These are phyloP conservation scores for Ascochyta viciae-villosae DNA, from an alignment of 2,329 filamentous ascomycete species.

Conservation along the genomic window DNA sequence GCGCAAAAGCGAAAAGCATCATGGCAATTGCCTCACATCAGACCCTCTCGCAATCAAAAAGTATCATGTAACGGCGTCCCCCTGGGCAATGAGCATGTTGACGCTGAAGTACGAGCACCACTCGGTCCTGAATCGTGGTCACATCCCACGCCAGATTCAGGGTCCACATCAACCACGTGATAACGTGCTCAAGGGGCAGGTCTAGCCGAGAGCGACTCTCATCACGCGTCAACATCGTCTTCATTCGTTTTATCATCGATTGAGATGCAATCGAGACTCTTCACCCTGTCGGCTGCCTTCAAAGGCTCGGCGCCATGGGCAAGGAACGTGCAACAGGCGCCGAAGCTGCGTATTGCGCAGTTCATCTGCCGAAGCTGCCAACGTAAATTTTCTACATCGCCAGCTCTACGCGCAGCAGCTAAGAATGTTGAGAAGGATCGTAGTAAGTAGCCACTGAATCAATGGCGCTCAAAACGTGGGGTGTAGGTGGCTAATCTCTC, in stretches of 20 bases:
- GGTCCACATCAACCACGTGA: conserved; percentile 10
- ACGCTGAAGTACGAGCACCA: neutral
- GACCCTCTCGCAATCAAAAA: neutral
- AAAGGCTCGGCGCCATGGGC: conserved; percentile 24
- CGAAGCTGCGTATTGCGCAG: conserved; percentile 17
- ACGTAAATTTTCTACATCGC: conserved; percentile 41
- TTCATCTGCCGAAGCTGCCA: conserved; percentile 39
- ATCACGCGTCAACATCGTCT: conserved; percentile 15
- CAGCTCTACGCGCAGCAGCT: conserved; percentile 28
- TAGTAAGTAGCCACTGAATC: conserved; percentile 21
- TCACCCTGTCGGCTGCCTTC: conserved; percentile 28
- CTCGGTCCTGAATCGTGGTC: conserved; percentile 31
- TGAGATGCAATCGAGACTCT: conserved; percentile 38
- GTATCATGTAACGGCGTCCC: conserved; percentile 9
- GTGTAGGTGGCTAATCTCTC: no score
- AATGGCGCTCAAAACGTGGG: neutral
- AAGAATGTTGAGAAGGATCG: conserved; percentile 31
- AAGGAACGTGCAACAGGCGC: neutral
- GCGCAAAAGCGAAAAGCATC: conserved; percentile 28
- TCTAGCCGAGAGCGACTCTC: conserved; percentile 27
- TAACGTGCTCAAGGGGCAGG: conserved; percentile 16
- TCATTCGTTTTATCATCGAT: conserved; percentile 11
- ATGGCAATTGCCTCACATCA: conserved; percentile 23
- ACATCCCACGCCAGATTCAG: conserved; percentile 15
- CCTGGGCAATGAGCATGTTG: conserved; percentile 20